A percentile compares a stretch with the other conserved stretches of the same genome.
Evolutionary conservation across 2,329 filamentous ascomycete genomes (phyloP).

Genomic region (Colletotrichum sp.): DNA sequence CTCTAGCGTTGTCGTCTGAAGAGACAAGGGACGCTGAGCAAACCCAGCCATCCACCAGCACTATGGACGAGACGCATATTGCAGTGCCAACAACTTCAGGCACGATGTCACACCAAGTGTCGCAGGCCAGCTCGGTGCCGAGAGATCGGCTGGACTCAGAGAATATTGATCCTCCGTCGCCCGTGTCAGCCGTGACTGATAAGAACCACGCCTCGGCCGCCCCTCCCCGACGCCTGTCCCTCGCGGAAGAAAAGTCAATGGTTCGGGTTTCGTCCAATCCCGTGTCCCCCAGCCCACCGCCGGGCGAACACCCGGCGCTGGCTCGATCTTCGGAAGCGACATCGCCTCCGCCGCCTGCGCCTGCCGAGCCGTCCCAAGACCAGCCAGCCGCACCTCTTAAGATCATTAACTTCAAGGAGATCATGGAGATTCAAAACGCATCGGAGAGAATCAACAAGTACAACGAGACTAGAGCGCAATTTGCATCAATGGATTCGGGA

Average conservation of each 20-base stretch:
- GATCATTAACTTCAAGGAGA: conserved; percentile 74
- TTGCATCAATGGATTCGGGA: conserved; percentile 76
- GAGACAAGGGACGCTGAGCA: not conserved
- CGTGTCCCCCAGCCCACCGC: conserved; percentile 39
- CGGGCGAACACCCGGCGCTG: conserved; percentile 42
- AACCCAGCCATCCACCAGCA: not conserved
- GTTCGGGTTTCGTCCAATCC: conserved; percentile 37
- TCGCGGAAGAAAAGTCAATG: conserved; percentile 50
- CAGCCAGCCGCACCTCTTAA: conserved; percentile 29
- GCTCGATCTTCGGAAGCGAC: not conserved
- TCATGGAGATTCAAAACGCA: conserved; percentile 70
- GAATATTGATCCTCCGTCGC: conserved; percentile 46
- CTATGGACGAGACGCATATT: not conserved
- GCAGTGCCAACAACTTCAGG: not conserved
- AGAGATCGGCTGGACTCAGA: conserved; percentile 29
- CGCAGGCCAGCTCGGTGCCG: conserved; percentile 37
- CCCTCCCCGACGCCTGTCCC: conserved; percentile 37
- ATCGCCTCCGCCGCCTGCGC: conserved; percentile 20
- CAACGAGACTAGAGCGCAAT: conserved; percentile 72
- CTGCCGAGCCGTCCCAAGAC: conserved; percentile 22
- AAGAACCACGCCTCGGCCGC: conserved; percentile 25
- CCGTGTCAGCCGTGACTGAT: conserved; percentile 43
- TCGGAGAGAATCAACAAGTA: conserved; percentile 76
- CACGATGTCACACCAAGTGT: conserved; percentile 37
- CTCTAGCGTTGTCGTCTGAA: not conserved